Base-by-base conservation (phyloP, 2,329 filamentous ascomycete genomes). In the Pseudocercospora pini-densiflorae region DNA sequence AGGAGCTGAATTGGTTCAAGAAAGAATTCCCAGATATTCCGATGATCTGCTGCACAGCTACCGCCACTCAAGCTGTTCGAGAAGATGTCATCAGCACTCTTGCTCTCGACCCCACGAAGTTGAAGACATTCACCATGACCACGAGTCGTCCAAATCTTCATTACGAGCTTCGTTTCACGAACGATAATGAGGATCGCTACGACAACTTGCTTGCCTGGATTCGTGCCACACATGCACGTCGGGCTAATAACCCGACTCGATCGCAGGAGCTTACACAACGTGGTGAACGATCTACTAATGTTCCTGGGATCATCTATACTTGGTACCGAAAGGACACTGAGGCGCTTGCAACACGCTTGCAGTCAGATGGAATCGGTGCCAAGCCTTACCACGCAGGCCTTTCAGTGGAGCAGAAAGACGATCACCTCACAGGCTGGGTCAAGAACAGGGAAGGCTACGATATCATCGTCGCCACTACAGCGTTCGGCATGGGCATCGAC, bases 401-500 rank as follows among this genome's bases (percentile, higher is more conserved):
- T 70, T 79, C 87, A 63, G 86, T 89, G 75, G 83, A 77, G 6
- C 84, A 87, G 64, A 93, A 93, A 74, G 89, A 91, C 71, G 87
- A 91, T 65, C 90, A 90, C 1, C 83, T 94, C 3, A 79, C 85
- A 16, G 86, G 86, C 19, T 94, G 92, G 92, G 89, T 93, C 54
- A 84, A 85, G 62, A 91, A 92, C 76, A 86, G 88, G 62, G 84
- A 86, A 27, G 91, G 91, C 0, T 97, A 95, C 80, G 93, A 95
- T 77, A 89, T 98, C 58, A 94, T 98, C 67, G 93, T 97, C 29
- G 94, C 94, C 1, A 98, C 94, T 0, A 98, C 93, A 1, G 94
- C 94, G 0, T 98, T 98, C 74, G 94, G 94, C 2, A 98, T 98
- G 94, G 94, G 94, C 27, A 97, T 98, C 70, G 94, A 98, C 79